Evolutionary conservation across 78 protist species (phyloP).

Genomic region (Mastigamoeba balamuthi): DNA sequence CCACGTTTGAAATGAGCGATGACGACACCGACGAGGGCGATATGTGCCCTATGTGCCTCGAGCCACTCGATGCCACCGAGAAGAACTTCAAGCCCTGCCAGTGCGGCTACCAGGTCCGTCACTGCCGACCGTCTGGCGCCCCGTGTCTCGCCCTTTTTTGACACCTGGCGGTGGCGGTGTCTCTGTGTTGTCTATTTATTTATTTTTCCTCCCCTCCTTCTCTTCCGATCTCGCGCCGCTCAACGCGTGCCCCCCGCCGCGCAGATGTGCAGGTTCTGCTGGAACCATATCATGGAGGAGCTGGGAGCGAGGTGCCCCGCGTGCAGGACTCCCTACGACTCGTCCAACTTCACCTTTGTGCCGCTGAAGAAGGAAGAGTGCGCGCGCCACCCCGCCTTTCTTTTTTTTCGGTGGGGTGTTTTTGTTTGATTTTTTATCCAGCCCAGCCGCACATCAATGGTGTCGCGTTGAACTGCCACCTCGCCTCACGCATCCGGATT

Average conservation of each 20-base stretch:
- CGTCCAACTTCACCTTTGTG: constrained; percentile 26
- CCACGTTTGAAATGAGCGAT: too few relatives aligned
- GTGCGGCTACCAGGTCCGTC: constrained; percentile 70
- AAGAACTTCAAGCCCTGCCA: constrained; percentile 64
- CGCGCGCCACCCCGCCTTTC: not conserved
- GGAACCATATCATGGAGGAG: constrained; percentile 66
- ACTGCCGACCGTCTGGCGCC: not conserved
- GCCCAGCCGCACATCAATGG: not conserved
- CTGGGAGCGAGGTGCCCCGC: constrained; percentile 78
- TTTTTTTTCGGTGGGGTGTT: not conserved
- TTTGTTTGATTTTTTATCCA: not conserved
- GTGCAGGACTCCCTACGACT: constrained; percentile 63
- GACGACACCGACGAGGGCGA: constrained; percentile 50
- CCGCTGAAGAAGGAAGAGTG: constrained; percentile 26
- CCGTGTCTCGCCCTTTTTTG: not conserved
- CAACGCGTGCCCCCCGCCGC: not conserved
- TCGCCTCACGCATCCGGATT: not conserved
- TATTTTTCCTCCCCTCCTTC: not conserved
- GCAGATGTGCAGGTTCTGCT: constrained; percentile 84
- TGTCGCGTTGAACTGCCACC: not conserved
- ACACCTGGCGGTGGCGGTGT: too few relatives aligned
- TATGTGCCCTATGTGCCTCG: constrained; percentile 68
- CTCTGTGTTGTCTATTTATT: not conserved
- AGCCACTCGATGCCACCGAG: constrained; percentile 53
- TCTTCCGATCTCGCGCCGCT: not conserved